phyloP scores from a whole-genome alignment of 805 yeast genomes.

The Yamadazyma sp. region DNA sequence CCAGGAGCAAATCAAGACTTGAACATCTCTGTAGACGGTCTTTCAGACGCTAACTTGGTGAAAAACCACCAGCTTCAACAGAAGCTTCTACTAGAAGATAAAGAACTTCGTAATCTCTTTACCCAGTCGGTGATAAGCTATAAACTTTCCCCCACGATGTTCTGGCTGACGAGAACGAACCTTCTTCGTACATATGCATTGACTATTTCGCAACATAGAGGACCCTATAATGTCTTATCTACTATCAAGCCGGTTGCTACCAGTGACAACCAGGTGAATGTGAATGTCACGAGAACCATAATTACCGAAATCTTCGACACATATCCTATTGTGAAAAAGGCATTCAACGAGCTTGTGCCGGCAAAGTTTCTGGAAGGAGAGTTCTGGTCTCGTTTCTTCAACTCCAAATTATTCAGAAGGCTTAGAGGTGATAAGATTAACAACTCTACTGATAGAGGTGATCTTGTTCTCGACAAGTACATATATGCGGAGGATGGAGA shows the following conservation, averaged over 20 bases:
- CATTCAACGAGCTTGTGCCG: slow-evolving; percentile 90
- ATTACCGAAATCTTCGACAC: slow-evolving; percentile 88
- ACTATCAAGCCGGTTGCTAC: slow-evolving; percentile 94
- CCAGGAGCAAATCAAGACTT: slow-evolving; percentile 18
- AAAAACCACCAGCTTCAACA: slow-evolving; percentile 79
- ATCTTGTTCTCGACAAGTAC: slow-evolving; percentile 81
- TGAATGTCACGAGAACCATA: slow-evolving; percentile 86
- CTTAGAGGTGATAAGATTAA: slow-evolving; percentile 82
- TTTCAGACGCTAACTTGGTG: slow-evolving; percentile 51
- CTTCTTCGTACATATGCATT: slow-evolving; percentile 83
- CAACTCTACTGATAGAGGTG: slow-evolving; percentile 74
- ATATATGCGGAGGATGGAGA: slow-evolving; percentile 48
- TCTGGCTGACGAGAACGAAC: slow-evolving; percentile 83
- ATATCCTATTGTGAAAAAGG: slow-evolving; percentile 86
- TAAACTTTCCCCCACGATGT: slow-evolving; percentile 75
- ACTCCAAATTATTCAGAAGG: slow-evolving; percentile 82
- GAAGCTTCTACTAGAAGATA: slow-evolving; percentile 66
- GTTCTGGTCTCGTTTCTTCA: slow-evolving; percentile 95
- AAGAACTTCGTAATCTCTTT: slow-evolving; percentile 68
- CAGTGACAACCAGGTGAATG: slow-evolving; percentile 89
- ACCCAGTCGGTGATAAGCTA: slow-evolving; percentile 83
- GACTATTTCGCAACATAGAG: slow-evolving; percentile 78
- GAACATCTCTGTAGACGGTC: slow-evolving; percentile 19
- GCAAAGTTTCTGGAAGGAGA: slow-evolving; percentile 77
- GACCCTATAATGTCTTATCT: slow-evolving; percentile 90